A percentile compares a stretch with the other conserved stretches of the same genome.
Conservation (phyloP, 768 basidiomycete genomes). For the Suillus placidus region DNA sequence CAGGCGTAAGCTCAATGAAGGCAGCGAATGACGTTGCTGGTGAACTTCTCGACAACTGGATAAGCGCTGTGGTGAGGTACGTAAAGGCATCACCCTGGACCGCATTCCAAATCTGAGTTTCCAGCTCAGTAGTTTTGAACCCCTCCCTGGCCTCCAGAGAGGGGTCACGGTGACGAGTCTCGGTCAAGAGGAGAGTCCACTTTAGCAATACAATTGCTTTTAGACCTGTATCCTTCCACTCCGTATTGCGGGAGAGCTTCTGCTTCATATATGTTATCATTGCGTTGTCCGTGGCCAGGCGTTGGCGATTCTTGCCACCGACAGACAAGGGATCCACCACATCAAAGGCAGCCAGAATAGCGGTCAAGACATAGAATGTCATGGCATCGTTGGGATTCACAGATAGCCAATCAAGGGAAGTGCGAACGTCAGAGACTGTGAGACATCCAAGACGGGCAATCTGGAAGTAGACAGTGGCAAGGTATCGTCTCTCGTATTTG, state of each 20-base stretch:
- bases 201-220: slow-evolving; percentile 78
- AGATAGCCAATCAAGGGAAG: slow-evolving; percentile 71
- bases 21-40: slow-evolving; percentile 42
- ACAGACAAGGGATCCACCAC: slow-evolving; percentile 55
- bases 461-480: slow-evolving; percentile 64
- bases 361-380: slow-evolving; percentile 67
- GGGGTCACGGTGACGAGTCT: slow-evolving; percentile 69
- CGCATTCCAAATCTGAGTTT: slow-evolving; percentile 79
- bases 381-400: slow-evolving; percentile 67
- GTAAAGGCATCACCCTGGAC: slow-evolving; percentile 82
- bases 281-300: slow-evolving; percentile 47
- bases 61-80: slow-evolving; percentile 64
- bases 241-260: slow-evolving; percentile 50
- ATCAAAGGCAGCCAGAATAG: slow-evolving; percentile 69
- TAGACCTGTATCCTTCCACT: slow-evolving; percentile 72
- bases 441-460: slow-evolving; percentile 67
- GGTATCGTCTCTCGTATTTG: slow-evolving; percentile 69
- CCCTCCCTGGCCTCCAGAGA: slow-evolving; percentile 64
- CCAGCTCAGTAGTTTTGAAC: slow-evolving; percentile 77
- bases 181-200: slow-evolving; percentile 86
- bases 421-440: slow-evolving; percentile 59
- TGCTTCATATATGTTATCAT: slow-evolving; percentile 62
- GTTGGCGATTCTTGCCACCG: slow-evolving; percentile 48
- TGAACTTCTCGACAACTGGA: slow-evolving; percentile 44
- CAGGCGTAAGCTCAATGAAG: slow-evolving; percentile 39